phyloP scores from a whole-genome alignment of 768 basidiomycete genomes.

The Rhodotorula babjevae region DNA sequence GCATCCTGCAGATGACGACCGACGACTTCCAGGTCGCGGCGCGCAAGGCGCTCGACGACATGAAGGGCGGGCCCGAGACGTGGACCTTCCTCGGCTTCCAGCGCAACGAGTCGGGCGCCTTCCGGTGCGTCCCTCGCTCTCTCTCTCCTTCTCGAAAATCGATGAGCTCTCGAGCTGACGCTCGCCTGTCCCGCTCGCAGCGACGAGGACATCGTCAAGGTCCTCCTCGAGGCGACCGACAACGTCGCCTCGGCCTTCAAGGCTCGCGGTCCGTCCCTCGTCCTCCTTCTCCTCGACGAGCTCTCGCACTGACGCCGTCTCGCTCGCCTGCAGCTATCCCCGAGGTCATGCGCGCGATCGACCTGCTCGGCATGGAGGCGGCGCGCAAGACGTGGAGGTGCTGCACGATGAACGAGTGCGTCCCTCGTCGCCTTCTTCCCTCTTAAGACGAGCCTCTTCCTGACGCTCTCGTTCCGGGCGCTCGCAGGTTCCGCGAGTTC shows the following conservation, averaged over 20 bases:
- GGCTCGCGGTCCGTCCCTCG: conserved; percentile 21
- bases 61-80: conserved; percentile 11
- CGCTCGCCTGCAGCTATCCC: conserved; percentile 12
- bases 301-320: no score
- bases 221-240: conserved; percentile 25
- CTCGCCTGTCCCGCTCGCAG: not conserved
- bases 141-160: not conserved
- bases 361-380: conserved; percentile 18
- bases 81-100: conserved; percentile 20
- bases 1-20: conserved; percentile 9
- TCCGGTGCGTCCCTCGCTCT: not conserved
- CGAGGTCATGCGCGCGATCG: conserved; percentile 21
- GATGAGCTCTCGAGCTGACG: no score
- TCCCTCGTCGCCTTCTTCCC: not conserved
- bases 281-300: no score
- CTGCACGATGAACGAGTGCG: conserved; percentile 53
- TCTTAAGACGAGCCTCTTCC: not conserved
- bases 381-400: conserved; percentile 20
- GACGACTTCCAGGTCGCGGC: conserved; percentile 9
- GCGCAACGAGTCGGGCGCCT: conserved; percentile 13
- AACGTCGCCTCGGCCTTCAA: conserved; percentile 28
- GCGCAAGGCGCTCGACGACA: not conserved
- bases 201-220: conserved; percentile 26
- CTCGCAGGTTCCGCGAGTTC: not conserved
- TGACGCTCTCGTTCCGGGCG: no score